Evolutionary conservation across 2,329 filamentous ascomycete species (phyloP), one percentile per base, ranked within the genome.

Genomic region (Sporothrix phasma): DNA sequence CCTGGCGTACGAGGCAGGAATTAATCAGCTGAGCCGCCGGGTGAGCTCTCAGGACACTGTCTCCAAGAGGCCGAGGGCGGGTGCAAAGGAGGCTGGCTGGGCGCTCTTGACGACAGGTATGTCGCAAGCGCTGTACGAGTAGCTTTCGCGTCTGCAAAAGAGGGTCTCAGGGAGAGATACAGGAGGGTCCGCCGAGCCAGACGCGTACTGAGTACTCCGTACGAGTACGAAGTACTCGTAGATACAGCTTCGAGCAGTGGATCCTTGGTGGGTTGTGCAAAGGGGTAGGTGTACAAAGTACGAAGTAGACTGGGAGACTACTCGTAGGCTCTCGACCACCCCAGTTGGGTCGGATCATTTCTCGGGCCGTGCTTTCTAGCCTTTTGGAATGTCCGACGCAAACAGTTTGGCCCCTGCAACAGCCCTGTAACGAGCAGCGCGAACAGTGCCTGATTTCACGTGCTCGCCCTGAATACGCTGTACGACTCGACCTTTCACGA

Each of bases 81-180:
- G n/a, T 34, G 19, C 24, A n/a, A 31, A 13, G 11, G 59, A 31
- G 59, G 59, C 31, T 51, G 45, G 59, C 49, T 61, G 58, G 58
- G 58, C 58, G 58, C 45, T 61, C 45, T 45, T 51, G 29, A 58
- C 43, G 34, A 43, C 37, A 45, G 39, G 56, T 45, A 39, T 24
- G 19, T 43, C 54, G 37, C 34, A 41, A 41, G 34, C 54, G 54
- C 54, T 58, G 37, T 58, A n/a, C n/a, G n/a, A n/a, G n/a, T n/a
- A 43, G 54, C 37, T 58, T 58, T 43, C 53, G 53, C 34, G 37
- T 41, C 34, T 26, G 1, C 31, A 24, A 41, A 58, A 43, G 37
- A 58, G 54, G 37, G 54, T 58, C 54, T 58, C 54, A 59, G 37
- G 34, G 54, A 59, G 43, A 29, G 53, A 59, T 43, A 37, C 56